Conservation (phyloP, 2,329 filamentous ascomycete genomes). For the Ceratocystiopsis minuta region DNA sequence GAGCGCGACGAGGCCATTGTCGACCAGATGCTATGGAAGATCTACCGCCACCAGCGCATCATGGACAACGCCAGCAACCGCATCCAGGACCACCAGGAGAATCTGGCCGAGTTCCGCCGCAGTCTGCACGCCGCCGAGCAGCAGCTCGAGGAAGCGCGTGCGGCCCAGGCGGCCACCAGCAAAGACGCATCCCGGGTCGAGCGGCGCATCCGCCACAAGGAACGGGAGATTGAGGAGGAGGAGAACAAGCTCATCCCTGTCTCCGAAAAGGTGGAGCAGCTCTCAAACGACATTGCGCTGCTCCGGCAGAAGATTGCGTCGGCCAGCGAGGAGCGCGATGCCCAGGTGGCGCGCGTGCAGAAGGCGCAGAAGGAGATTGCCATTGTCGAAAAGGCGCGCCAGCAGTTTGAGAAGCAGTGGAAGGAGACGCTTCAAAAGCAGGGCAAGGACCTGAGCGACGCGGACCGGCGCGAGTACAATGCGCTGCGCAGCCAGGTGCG, state of each 20-base stretch:
- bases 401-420: conserved; percentile 77
- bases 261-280: conserved; percentile 78
- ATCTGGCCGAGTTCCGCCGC: conserved; percentile 79
- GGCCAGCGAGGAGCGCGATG: conserved; percentile 58
- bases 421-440: conserved; percentile 69
- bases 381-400: conserved; percentile 75
- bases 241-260: conserved; percentile 75
- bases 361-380: conserved; percentile 66
- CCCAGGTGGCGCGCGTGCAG: conserved; percentile 48
- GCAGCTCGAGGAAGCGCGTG: conserved; percentile 62
- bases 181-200: conserved; percentile 67
- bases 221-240: conserved; percentile 72
- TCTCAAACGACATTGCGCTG: conserved; percentile 49
- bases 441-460: conserved; percentile 68
- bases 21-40: conserved; percentile 87
- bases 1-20: conserved; percentile 84
- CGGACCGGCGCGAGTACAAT: conserved; percentile 81
- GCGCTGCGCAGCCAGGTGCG: conserved; percentile 69
- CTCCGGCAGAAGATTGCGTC: conserved; percentile 50
- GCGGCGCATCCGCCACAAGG: conserved; percentile 66
- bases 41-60: conserved; percentile 83
- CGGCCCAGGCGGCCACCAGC: conserved; percentile 61
- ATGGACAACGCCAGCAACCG: conserved; percentile 84
- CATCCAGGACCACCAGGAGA: conserved; percentile 86
- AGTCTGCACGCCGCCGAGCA: conserved; percentile 73